phyloP scores from a whole-genome alignment of 2,329 filamentous ascomycete species.

The Aspergillus tubingensis region DNA sequence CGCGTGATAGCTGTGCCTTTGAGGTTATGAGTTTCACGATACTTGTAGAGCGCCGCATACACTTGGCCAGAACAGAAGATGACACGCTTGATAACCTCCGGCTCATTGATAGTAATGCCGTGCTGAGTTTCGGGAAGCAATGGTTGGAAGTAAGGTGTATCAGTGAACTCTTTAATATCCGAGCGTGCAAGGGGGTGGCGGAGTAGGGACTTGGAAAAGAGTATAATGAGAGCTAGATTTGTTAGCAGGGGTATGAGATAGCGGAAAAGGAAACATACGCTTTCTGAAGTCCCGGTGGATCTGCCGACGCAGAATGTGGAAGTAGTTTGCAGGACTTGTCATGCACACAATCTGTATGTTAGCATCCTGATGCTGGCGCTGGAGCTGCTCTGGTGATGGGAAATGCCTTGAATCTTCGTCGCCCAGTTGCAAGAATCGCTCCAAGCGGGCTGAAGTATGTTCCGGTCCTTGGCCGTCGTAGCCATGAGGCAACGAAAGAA shows the following conservation, averaged over 20 bases:
- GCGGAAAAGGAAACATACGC: constrained; percentile 62
- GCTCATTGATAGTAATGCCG: constrained; percentile 70
- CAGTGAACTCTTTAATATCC: constrained; percentile 84
- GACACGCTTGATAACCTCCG: constrained; percentile 88
- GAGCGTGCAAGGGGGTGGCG: constrained; percentile 92
- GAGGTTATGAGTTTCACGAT: constrained; percentile 82
- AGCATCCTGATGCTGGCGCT: constrained; percentile 98
- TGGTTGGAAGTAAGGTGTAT: constrained; percentile 92
- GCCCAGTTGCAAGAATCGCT: constrained; percentile 94
- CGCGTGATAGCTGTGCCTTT: constrained; percentile 92
- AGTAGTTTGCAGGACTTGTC: constrained; percentile 91
- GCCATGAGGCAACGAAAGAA: constrained; percentile 94
- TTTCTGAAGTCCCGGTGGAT: constrained; percentile 99
- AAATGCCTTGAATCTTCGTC: constrained; percentile 96
- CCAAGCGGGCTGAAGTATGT: constrained; percentile 95
- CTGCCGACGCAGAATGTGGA: constrained; percentile 94
- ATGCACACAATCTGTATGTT: constrained; percentile 99
- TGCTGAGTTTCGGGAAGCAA: constrained; percentile 91
- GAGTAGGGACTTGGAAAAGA: constrained; percentile 97
- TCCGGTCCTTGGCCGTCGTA: constrained; percentile 98
- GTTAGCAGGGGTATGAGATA: constrained; percentile 18
- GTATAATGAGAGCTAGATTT: constrained; percentile 76
- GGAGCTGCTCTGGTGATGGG: constrained; percentile 82
- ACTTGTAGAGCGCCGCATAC: constrained; percentile 84
- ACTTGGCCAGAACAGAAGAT: constrained; percentile 95